Percentiles rank a stretch among this genome's conserved stretches.
These are phyloP conservation scores for Passiflora organensis DNA, from an alignment of 345 rosid species.

Conservation along the genomic window DNA sequence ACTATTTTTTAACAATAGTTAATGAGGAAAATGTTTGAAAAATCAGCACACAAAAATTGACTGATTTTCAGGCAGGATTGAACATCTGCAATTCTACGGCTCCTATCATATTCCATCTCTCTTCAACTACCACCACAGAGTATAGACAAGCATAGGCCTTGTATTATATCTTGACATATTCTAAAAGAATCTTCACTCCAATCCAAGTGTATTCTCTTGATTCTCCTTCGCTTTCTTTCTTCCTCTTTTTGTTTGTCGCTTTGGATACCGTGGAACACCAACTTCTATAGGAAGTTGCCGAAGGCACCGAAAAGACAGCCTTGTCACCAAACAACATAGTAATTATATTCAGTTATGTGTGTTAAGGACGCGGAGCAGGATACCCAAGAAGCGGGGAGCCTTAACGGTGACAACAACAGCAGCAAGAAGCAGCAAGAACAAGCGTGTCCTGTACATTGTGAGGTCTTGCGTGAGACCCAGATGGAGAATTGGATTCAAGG, in stretches of 20 bases:
- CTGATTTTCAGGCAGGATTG: conserved; percentile 35
- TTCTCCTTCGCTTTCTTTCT: conserved; percentile 3
- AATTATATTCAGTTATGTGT: conserved; percentile 36
- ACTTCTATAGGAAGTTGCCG: background rate
- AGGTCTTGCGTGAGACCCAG: conserved; percentile 32
- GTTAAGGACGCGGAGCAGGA: conserved; percentile 36
- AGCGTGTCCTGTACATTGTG: conserved; percentile 39
- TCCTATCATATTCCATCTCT: background rate
- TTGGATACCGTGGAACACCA: conserved; percentile 14
- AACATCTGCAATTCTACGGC: conserved; percentile 44
- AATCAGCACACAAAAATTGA: conserved; percentile 16
- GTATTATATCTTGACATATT: conserved; percentile 11
- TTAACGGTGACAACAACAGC: conserved; percentile 3
- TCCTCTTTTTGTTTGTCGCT: conserved; percentile 1
- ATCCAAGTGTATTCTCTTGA: conserved; percentile 6
- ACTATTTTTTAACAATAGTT: background rate
- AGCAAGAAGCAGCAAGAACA: conserved; percentile 14
- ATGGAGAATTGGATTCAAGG: conserved; percentile 36
- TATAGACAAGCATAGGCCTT: background rate
- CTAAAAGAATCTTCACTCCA: conserved; percentile 34
- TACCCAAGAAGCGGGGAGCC: conserved; percentile 26
- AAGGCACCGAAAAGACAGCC: conserved; percentile 2
- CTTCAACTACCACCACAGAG: background rate
- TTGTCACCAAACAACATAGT: background rate
- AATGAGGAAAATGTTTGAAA: background rate